Evolutionary conservation across 176 grass and related monocot species (phyloP), one percentile per base, ranked within the genome.

Genomic region (Aechmea fasciata): DNA sequence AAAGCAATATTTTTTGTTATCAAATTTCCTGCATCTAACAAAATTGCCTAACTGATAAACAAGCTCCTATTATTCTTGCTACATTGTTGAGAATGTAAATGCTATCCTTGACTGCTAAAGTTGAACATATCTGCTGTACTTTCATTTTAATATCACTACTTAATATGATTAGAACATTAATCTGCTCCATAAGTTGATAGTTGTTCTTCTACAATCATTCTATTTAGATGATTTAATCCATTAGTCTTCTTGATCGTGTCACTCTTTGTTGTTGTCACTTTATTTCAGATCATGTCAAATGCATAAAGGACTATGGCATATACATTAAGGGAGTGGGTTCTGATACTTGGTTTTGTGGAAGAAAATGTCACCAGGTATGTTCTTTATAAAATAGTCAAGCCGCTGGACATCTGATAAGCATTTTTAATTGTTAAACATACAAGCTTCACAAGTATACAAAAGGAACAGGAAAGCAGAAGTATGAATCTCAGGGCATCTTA

Each of bases 261-360:
- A 67, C 24, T 2, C 47, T 67, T 47, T 67, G 29, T 8, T 67
- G 29, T 67, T 61, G 55, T 61, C 55, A 67, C 24, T 82, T 95
- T 69, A 57, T 70, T 74, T 19, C 81, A 97, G 89, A 92, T 66
- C 93, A 97, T 76, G 65, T 61, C 67, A 97, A 88, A 78, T 97
- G 93, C 66, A 74, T 87, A 66, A 64, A 29, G 74, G 81, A 79
- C 50, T 81, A 79, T 70, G 11, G 55, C 73, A 66, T 73, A 23
- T 47, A 61, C 54, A 47, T 85, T 49, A 66, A 65, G 47, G 74
- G 85, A 73, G 71, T 68, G 67, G 77, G 70, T 77, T n/a, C 65
- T 74, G 70, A 47, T 75, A 64, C 63, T 49, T 92, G 84, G 89
- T 89, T 97, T 81, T 97, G 89, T 87, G 81, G 74, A 82, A 87